Evolutionary conservation across 2,329 filamentous ascomycete genomes (phyloP), one percentile per base, ranked within the genome.

Genomic region (Hymenoscyphus scutula): DNA sequence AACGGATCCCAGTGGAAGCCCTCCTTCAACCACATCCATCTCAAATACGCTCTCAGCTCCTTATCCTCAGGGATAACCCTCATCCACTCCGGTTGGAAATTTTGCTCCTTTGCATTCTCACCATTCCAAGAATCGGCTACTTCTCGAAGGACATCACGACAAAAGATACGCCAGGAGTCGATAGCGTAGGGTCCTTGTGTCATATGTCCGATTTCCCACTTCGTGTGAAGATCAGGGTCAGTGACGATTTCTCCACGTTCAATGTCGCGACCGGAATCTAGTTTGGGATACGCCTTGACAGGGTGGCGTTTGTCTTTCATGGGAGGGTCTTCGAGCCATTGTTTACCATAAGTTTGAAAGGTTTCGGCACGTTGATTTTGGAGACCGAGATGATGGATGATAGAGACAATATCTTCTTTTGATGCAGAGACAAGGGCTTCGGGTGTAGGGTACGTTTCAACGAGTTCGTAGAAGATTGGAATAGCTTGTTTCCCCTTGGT

Each of bases 111-210:
- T 64, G 71, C 77, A 67, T 68, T 83, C 73, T 76, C 79, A 1
- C 89, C 89, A 70, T 86, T 87, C 84, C 88, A 91, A 66, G 88
- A 84, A 10, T 77, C 74, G 1, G 88, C 85, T 19, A 87, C 75
- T 0, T 86, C 88, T 7, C 92, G 83, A 27, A 96, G 75, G 34
- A 82, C 80, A 73, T 97, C 93, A 1, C 93, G 85, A 74, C 92
- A 97, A 75, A 97, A 97, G 66, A 97, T 97, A 2, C 93, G 86
- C 90, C 92, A 97, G 72, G 89, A 93, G 75, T 97, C 93, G 56
- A 94, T 80, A 0, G 91, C 90, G 74, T 97, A 97, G 1, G 86
- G 81, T 17, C 92, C 91, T 60, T 91, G 87, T 0, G 91, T 92
- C 62, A 97, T 78, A 74, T 96, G 91, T 0, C 89, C 92, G 64